phyloP scores from a whole-genome alignment of 768 basidiomycete genomes.

The Trametes cubensis region DNA sequence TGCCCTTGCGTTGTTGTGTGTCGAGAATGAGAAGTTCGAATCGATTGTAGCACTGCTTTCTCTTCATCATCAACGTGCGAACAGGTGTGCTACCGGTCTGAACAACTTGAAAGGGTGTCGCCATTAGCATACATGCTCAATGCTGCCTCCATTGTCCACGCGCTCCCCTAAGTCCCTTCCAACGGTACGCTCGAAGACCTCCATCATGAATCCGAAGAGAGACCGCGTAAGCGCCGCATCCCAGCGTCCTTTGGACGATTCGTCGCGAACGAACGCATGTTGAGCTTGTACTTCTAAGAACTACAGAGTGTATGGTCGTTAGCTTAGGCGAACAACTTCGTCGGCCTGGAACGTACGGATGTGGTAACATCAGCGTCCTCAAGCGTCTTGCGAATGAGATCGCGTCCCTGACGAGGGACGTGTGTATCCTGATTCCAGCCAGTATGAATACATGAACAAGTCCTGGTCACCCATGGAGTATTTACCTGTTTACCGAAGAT shows the following conservation, averaged over 20 bases:
- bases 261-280: conserved; percentile 94
- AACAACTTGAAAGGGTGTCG: neutral
- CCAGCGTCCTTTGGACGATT: conserved; percentile 91
- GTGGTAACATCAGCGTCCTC: conserved; percentile 76
- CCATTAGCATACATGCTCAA: conserved; percentile 79
- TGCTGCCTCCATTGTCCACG: conserved; percentile 44
- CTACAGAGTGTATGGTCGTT: conserved; percentile 39
- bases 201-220: conserved; percentile 86
- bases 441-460: neutral
- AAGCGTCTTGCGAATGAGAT: conserved; percentile 78
- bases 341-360: conserved; percentile 55
- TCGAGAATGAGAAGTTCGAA: conserved; percentile 37
- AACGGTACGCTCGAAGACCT: conserved; percentile 88
- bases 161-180: conserved; percentile 82
- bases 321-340: too few species aligned
- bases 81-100: neutral
- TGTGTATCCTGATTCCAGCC: conserved; percentile 73
- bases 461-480: neutral
- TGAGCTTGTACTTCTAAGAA: conserved; percentile 97
- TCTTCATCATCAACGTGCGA: neutral
- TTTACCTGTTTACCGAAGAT: conserved; percentile 92
- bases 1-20: conserved; percentile 31
- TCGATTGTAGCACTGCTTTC: conserved; percentile 32
- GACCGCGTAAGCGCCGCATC: conserved; percentile 88
- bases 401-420: conserved; percentile 84